Evolutionary conservation across 495 filamentous ascomycete genomes (phyloP), one percentile per base, ranked within the genome.

Genomic region (Letharia columbiana): DNA sequence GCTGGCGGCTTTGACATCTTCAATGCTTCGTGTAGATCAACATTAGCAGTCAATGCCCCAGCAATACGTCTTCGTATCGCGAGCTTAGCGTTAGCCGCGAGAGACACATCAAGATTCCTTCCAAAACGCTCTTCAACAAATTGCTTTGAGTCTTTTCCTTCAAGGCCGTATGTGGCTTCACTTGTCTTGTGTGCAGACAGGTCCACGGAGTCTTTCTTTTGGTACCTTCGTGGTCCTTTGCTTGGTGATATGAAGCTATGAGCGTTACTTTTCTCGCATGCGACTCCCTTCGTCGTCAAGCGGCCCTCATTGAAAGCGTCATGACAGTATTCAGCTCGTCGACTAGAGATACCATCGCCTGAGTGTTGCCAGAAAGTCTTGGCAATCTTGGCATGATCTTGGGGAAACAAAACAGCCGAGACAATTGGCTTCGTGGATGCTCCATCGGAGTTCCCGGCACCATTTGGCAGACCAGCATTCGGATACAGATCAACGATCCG

Each of bases 351-450:
- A 9, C 94, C 94, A 68, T 96, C 91, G n/a, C 94, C 94, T 10
- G 91, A 86, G 74, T 98, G 94, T 69, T 97, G 94, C 94, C 94
- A 98, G 71, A 92, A 96, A 68, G 88, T 82, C 72, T 97, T 98
- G 10, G 92, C 89, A 68, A 88, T 76, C 10, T 83, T 73, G 62
- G 85, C 88, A 37, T 83, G 75, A 33, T 86, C 82, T 50, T 83
- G 77, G 2, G 88, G 84, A 71, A 86, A 92, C 56, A 97, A 70
- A 12, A 96, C 84, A 52, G 86, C 87, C 4, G 85, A 91, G 23
- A 96, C 75, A 40, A 73, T 73, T 7, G 79, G 73, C 65, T 63
- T 33, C 66, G 67, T 4, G 23, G 59, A 39, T 33, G 44, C 33
- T 15, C 61, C 50, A 31, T 65, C 44, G n/a, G 64, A 60, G 15